Evolutionary conservation across 1,284 basidiomycete species (phyloP).

Genomic region (Singerocomus inundabilis): DNA sequence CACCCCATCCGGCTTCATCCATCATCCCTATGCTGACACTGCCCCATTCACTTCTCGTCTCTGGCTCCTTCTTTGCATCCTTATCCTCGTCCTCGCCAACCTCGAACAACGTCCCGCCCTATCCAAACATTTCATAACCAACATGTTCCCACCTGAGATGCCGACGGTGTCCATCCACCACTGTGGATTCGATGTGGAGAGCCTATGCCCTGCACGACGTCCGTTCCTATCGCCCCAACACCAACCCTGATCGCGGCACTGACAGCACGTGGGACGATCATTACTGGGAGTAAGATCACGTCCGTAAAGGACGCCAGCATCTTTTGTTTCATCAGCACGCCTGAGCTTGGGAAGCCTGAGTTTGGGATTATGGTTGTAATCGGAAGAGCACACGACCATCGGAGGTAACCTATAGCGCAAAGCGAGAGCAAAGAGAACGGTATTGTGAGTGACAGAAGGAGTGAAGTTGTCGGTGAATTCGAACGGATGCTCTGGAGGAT

Average conservation of each 20-base stretch:
- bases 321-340: conserved; percentile 87
- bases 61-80: conserved; percentile 10
- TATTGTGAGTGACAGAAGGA: neutral
- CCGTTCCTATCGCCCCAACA: conserved; percentile 57
- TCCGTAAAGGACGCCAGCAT: conserved; percentile 91
- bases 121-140: conserved; percentile 36
- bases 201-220: conserved; percentile 82
- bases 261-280: conserved; percentile 89
- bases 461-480: neutral
- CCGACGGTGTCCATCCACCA: conserved; percentile 57
- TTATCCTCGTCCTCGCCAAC: conserved; percentile 38
- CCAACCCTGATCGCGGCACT: conserved; percentile 74
- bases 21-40: conserved; percentile 8
- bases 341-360: no score
- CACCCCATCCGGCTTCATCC: conserved; percentile 30
- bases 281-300: conserved; percentile 88
- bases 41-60: conserved; percentile 1
- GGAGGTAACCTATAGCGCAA: conserved; percentile 1
- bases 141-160: conserved; percentile 29
- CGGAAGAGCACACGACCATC: conserved; percentile 13
- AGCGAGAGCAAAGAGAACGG: neutral
- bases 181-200: conserved; percentile 84
- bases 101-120: conserved; percentile 59
- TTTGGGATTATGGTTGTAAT: neutral
- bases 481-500: conserved; percentile 15